Evolutionary conservation across 805 yeast genomes (phyloP).

Genomic region (Metschnikowia similis): DNA sequence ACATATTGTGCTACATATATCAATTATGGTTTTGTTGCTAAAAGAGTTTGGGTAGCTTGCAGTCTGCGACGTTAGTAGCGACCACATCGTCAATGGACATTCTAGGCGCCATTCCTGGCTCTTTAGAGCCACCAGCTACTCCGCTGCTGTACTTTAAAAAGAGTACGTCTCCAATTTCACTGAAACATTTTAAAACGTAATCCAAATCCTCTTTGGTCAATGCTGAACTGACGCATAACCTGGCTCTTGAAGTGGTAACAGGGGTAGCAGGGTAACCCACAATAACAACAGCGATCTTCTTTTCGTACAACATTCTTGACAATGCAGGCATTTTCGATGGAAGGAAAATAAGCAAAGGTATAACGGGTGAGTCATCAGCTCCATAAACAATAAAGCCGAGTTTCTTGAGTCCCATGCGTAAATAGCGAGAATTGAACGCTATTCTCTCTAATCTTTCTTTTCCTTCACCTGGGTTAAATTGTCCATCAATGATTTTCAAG

Average conservation of each 20-base stretch:
- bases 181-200: constrained; percentile 61
- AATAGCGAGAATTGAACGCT: constrained; percentile 92
- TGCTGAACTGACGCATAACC: constrained; percentile 90
- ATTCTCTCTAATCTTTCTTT: constrained; percentile 84
- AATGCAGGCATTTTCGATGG: constrained; percentile 95
- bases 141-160: constrained; percentile 77
- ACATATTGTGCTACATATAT: constrained; percentile 1
- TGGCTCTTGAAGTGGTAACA: constrained; percentile 78
- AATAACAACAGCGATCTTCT: constrained; percentile 88
- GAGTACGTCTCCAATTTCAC: constrained; percentile 73
- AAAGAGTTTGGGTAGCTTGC: constrained; percentile 25
- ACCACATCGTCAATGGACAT: constrained; percentile 77
- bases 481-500: constrained; percentile 73
- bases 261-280: constrained; percentile 99
- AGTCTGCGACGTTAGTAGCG: constrained; percentile 66
- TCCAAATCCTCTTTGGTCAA: constrained; percentile 94
- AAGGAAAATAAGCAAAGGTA: constrained; percentile 79
- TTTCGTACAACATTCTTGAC: constrained; percentile 72
- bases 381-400: constrained; percentile 94
- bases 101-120: constrained; percentile 57
- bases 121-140: constrained; percentile 63
- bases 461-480: constrained; percentile 89
- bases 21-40: constrained; percentile 3
- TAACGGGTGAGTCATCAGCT: constrained; percentile 93
- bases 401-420: constrained; percentile 84